Base-by-base conservation (phyloP, 176 grass and related monocot genomes). In the Carex cristatella region DNA sequence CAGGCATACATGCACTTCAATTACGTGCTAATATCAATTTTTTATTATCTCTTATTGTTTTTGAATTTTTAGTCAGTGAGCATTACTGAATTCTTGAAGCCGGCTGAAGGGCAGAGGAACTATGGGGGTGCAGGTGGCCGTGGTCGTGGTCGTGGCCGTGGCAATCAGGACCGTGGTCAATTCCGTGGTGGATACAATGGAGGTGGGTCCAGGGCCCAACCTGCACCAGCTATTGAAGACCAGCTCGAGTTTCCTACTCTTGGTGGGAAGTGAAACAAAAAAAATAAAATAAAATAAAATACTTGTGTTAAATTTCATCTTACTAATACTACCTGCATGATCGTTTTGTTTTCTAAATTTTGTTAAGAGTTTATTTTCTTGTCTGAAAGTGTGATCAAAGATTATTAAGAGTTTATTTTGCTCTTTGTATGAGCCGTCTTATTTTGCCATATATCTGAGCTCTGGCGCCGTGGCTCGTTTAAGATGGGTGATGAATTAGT, bases 21-120 rank as follows among this genome's bases (percentile, higher is more conserved):
- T 40, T 40, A 40, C 0, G n/a, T 28, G 7, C 10, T 11, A 51
- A 63, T 28, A 7, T 63, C 18, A 9, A 63, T 28, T 63, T 46
- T 14, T 46, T 19, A 72, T 66, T 14, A 3, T 11, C 42, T 28
- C 38, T 4, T 74, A 12, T 9, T 74, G 44, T 27, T 70, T 84
- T 61, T 82, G 2, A 6, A 35, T 44, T 80, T 13, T 4, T 77
- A 97, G 94, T 88, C 87, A 0, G 5, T 97, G 79, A 97, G 87
- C 86, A 94, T 94, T 79, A 97, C 91, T 1, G 94, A 97, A 82
- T 97, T 97, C 64, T 81, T 97, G 62, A 97, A 97, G 85, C 92
- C 90, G 16, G 86, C 87, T 27, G 90, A 97, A 86, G 92, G 94
- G 35, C 91, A 93, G 66, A 84, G 87, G 16, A 85, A 81, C 84